A percentile compares a stretch with the other conserved stretches of the same genome.
phyloP scores from a whole-genome alignment of 148 eudicot genomes.

The Tetragonia tetragonoides region DNA sequence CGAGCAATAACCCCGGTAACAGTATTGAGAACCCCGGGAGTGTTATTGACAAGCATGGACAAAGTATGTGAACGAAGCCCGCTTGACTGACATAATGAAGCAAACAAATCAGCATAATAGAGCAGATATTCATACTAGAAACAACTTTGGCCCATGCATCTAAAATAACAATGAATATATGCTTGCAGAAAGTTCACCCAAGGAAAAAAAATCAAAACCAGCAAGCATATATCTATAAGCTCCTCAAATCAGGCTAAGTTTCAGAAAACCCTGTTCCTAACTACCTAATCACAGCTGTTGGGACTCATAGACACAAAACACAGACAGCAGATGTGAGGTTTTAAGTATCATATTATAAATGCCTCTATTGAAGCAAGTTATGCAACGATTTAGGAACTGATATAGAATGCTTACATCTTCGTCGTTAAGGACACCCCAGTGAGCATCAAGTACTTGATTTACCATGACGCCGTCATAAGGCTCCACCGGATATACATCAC shows the following conservation, averaged over 20 bases:
- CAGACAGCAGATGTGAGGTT: too few relatives aligned
- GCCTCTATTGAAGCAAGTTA: not conserved
- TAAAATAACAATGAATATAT: not conserved
- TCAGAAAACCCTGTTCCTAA: not conserved
- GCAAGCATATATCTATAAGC: not conserved
- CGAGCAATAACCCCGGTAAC: slow-evolving; percentile 79
- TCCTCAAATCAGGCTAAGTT: slow-evolving; percentile 11
- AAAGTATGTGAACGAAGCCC: slow-evolving; percentile 83
- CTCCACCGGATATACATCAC: slow-evolving; percentile 97
- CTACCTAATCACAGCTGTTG: not conserved
- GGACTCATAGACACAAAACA: not conserved
- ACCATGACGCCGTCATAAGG: slow-evolving; percentile 37
- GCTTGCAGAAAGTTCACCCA: not conserved
- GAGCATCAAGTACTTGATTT: slow-evolving; percentile 85
- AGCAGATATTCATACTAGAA: not conserved
- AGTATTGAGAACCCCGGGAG: slow-evolving; percentile 82
- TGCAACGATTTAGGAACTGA: slow-evolving; percentile 1
- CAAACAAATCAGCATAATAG: slow-evolving; percentile 22
- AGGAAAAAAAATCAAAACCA: slow-evolving; percentile 1
- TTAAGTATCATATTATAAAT: not conserved
- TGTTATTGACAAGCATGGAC: slow-evolving; percentile 69
- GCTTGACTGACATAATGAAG: slow-evolving; percentile 53
- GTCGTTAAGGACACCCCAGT: slow-evolving; percentile 86
- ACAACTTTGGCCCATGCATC: not conserved
- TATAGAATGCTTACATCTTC: slow-evolving; percentile 66